Percentiles rank a stretch among this genome's conserved stretches.
Conservation (phyloP, 2,329 filamentous ascomycete genomes). For the Cylindrodendrum hubeiense region DNA sequence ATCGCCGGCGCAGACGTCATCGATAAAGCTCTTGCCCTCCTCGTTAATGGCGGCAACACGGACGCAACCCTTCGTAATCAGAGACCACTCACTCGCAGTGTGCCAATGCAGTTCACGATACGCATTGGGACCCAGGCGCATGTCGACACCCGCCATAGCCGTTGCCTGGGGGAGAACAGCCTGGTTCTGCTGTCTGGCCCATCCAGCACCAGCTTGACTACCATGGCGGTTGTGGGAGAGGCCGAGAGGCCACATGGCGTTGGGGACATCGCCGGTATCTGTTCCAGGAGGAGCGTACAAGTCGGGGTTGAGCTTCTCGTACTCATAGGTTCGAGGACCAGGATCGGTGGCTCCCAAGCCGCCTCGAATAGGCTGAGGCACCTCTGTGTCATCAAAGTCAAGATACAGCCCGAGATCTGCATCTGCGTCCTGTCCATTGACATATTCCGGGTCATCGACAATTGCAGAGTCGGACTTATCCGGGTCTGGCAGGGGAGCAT, state of each 20-base stretch:
- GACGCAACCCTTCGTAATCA: slow-evolving; percentile 15
- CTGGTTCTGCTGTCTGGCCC: slow-evolving; percentile 14
- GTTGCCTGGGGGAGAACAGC: slow-evolving; percentile 10
- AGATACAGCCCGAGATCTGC: slow-evolving; percentile 56
- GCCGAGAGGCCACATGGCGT: slow-evolving; percentile 14
- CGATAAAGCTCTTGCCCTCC: slow-evolving; percentile 12
- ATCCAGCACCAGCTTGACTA: slow-evolving; percentile 7
- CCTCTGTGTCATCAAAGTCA: slow-evolving; percentile 1
- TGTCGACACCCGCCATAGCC: slow-evolving; percentile 16
- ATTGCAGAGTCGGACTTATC: slow-evolving; percentile 52
- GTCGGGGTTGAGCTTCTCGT: slow-evolving; percentile 15
- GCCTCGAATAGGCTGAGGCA: slow-evolving; percentile 13
- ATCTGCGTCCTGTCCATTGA: slow-evolving; percentile 63
- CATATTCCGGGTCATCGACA: slow-evolving; percentile 55
- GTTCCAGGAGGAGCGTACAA: slow-evolving; percentile 10
- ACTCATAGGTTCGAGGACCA: slow-evolving; percentile 17
- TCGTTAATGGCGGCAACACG: slow-evolving; percentile 14
- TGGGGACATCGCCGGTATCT: slow-evolving; percentile 8
- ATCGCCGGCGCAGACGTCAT: slow-evolving; percentile 12
- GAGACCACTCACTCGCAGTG: slow-evolving; percentile 7
- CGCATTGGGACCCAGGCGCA: slow-evolving; percentile 4
- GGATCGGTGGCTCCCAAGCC: slow-evolving; percentile 11
- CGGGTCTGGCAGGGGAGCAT: slow-evolving; percentile 52
- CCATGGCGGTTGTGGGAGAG: slow-evolving; percentile 13
- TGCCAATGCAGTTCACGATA: slow-evolving; percentile 17